Base-by-base conservation (phyloP, 1,284 basidiomycete genomes). In the Sporisorium iseilematis-ciliati region DNA sequence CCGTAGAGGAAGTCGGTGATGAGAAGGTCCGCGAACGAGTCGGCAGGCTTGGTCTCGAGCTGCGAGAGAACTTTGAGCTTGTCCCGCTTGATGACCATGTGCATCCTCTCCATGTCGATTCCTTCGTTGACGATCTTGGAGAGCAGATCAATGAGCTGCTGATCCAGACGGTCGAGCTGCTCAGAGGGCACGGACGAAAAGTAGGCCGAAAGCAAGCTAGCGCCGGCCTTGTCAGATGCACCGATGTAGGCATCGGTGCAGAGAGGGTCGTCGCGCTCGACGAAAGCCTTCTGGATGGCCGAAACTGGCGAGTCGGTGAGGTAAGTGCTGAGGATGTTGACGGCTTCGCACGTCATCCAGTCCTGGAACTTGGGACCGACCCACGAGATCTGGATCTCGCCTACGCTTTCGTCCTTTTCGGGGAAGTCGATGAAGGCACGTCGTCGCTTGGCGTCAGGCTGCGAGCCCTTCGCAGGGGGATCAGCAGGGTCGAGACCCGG, bases 401-500 rank as follows among this genome's bases (percentile, higher is more conserved):
- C 96, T 74, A 94, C 82, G 65, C 92, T 94, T 87, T 99, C 97
- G 84, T 99, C 96, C 86, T 94, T 91, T 86, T 98, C 97, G n/a
- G 97, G 97, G 82, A 99, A 99, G 26, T 96, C 92, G 33, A 98
- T 90, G 0, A 89, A 88, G 63, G 91, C 89, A 69, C 89, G 90
- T 18, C 80, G 74, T 23, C 83, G 77, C 29, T 74, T 73, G 18
- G 62, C 23, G 49, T 77, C 77, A 12, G 68, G 71, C 29, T 65
- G 58, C 29, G 59, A 55, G 25, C 68, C 62, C 26, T 60, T 12
- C 14, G 71, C 65, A 3, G 81, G 76, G 12, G 74, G 70, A 43
- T 82, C 81, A 33, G 80, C 75, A 21, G 72, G 71, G 46, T 80
- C 78, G 31, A 82, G 69, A n/a, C 80, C 80, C 2, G 69, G 71